Evolutionary conservation across 2,329 filamentous ascomycete genomes (phyloP), one percentile per base, ranked within the genome.

Genomic region (Hypoxylon sp.): DNA sequence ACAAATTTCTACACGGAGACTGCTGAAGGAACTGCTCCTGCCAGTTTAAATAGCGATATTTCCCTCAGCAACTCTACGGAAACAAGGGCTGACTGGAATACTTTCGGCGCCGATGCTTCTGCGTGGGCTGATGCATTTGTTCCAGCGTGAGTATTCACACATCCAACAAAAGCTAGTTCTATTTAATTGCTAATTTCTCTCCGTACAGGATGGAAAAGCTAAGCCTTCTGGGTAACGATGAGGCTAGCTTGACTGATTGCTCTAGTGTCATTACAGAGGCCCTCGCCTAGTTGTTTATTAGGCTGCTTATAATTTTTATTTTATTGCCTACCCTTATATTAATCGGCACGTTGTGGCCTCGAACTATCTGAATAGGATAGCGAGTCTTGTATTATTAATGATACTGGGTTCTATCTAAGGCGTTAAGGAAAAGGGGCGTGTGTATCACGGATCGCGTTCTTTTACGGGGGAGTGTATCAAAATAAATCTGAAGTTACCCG

Each of bases 1-100:
- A 72, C 68, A 6, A 60, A 30, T 5, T 77, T 74, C 68, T 77
- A 77, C 63, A 71, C 63, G 2, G 72, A 76, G 68, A 76, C 75
- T 0, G 62, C 68, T 5, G 68, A 73, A 30, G 72, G 71, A 17
- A 67, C 25, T 19, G 71, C 70, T 3, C 68, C 74, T 5, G 38
- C 73, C 13, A 75, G 68, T 43, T 56, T 78, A 9, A 64, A 65
- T 45, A 75, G 73, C 63, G 76, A 78, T 51, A 63, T 57, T 41
- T 72, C 55, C 53, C 65, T 78, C 11, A 70, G 68, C 49, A 73
- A 72, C 51, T 70, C 70, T 14, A 72, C 71, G 13, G 58, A 68
- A 38, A 74, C 76, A 7, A 70, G 64, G 21, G 45, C 60, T 21
- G 58, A 67, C 17, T 78, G 75, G 76, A 67, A 53, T 21, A 48